Evolutionary conservation across 257 asterid species (phyloP), one percentile per base, ranked within the genome.

Genomic region (Solanum chiquidenum): DNA sequence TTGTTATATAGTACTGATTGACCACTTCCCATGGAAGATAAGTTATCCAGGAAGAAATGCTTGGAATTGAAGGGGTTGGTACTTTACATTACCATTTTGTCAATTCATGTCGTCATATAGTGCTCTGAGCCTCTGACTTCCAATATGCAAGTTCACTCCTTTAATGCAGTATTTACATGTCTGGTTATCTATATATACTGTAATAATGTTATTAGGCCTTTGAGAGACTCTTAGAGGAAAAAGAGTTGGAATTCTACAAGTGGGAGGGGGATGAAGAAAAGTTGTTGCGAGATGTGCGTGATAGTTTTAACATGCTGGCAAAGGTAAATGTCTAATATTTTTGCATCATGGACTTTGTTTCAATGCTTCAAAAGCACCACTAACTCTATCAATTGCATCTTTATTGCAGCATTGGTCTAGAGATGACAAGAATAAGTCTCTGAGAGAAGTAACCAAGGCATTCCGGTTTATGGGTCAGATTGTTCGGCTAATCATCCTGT

Each of bases 381-480:
- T 14, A 66, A 31, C 38, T 4, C 58, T 86, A 44, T 64, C 35
- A 44, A 40, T 87, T 42, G 85, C 44, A 73, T 73, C 34, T 44
- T 34, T 86, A 10, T 87, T 92, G 88, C 94, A 97, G 98, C 98
- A 95, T 87, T 97, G 99, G 99, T 76, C 97, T 29, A 93, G 99
- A 91, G 94, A 94, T 66, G 96, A 91, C 92, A 97, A 93, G 85
- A 97, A 93, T 86, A 95, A 88, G 91, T 95, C 98, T 89, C 84
- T 97, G 49, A 93, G 95, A 87, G 98, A 97, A 94, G 87, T 95
- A 40, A 92, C 98, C 5, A 97, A 97, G 92, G 93, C 98, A 76
- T 95, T 94, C 89, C 96, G 98, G 40, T 95, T 83, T 88, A 90
- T 96, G 84, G 98, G 98, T 88, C 98, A 95, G 92, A 95, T 96